phyloP scores from a whole-genome alignment of 78 protist genomes.

The Paulinella micropora region DNA sequence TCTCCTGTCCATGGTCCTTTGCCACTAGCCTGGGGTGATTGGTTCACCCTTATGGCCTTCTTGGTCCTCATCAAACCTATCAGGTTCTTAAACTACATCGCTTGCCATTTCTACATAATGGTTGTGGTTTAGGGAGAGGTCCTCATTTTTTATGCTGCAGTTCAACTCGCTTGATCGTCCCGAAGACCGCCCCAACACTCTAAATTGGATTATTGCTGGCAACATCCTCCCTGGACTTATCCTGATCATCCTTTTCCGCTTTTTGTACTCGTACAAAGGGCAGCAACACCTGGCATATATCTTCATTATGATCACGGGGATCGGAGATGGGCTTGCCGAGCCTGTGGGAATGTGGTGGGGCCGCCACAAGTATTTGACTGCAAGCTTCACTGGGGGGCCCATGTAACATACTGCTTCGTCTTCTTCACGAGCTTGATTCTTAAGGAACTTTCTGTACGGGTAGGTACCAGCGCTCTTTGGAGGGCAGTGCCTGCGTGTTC shows the following conservation, averaged over 20 bases:
- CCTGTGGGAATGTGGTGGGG: no score
- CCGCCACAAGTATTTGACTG: no score
- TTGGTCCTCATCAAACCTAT: slow-evolving; percentile 2
- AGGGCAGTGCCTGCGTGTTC: no score
- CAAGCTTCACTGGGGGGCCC: no score
- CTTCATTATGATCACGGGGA: background rate
- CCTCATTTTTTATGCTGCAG: no score
- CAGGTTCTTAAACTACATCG: background rate
- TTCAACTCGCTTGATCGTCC: slow-evolving; percentile 6
- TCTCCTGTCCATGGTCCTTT: background rate
- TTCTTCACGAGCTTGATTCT: no score
- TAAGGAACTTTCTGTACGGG: no score
- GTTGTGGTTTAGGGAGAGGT: no score
- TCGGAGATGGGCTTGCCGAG: slow-evolving; percentile 3
- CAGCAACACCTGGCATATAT: background rate
- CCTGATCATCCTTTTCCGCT: no score
- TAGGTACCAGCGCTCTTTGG: no score
- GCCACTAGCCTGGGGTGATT: background rate
- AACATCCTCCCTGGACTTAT: no score
- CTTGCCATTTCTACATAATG: background rate
- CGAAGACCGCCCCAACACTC: slow-evolving; percentile 7
- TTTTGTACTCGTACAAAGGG: background rate
- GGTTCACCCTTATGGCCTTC: background rate
- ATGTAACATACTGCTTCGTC: no score
- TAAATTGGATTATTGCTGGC: background rate